Evolutionary conservation across 192 early-diverging fungal species (phyloP).

Genomic region (Rhizoclosmatium sp.): DNA sequence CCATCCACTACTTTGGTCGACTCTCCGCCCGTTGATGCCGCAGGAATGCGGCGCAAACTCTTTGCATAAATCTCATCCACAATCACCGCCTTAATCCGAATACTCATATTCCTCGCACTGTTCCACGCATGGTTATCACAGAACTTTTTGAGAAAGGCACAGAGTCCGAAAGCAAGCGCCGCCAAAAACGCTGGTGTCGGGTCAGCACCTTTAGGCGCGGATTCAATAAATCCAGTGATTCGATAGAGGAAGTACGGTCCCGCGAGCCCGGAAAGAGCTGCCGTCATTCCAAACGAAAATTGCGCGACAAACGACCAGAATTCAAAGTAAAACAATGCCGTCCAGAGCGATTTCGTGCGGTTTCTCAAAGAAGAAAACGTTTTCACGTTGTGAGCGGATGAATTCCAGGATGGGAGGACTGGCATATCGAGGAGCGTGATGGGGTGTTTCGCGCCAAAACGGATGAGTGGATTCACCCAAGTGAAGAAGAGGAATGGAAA

Average conservation of each 20-base stretch:
- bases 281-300: conserved; percentile 28
- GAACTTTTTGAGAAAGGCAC: conserved; percentile 7
- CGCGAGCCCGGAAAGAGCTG: conserved; percentile 29
- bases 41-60: conserved; percentile 36
- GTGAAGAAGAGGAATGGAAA: conserved; percentile 52
- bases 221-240: conserved; percentile 51
- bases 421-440: conserved; percentile 53
- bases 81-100: conserved; percentile 48
- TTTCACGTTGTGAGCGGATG: background rate
- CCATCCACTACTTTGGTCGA: background rate
- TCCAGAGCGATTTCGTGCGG: background rate
- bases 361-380: too few relatives aligned
- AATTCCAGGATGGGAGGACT: conserved; percentile 43
- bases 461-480: conserved; percentile 58
- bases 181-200: conserved; percentile 24
- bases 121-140: conserved; percentile 54
- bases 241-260: conserved; percentile 56
- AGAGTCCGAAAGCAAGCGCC: conserved; percentile 34
- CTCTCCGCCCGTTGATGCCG: background rate
- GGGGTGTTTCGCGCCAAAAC: conserved; percentile 38
- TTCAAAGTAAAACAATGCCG: conserved; percentile 17
- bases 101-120: conserved; percentile 34
- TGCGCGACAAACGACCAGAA: conserved; percentile 31
- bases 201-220: background rate
- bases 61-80: conserved; percentile 59